Evolutionary conservation across 2,329 filamentous ascomycete genomes (phyloP).

Genomic region (Intubia oerlemansii): DNA sequence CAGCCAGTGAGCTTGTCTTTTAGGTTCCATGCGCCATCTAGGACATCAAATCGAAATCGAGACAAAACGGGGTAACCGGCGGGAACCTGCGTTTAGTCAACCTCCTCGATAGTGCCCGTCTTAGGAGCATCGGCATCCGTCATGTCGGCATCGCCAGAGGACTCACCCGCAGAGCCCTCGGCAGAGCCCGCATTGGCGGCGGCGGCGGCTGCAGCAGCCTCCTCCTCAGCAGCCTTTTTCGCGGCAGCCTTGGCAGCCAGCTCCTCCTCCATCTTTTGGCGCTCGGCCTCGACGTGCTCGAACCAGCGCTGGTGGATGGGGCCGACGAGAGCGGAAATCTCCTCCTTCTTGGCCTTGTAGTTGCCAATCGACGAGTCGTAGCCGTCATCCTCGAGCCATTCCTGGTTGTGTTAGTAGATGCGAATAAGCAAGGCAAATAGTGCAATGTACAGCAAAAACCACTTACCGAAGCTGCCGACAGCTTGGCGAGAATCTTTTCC

Average conservation of each 20-base stretch:
- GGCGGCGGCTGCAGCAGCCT: conserved; percentile 19
- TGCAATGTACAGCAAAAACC: too few relatives aligned
- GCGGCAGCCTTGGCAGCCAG: conserved; percentile 59
- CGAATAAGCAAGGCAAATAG: too few relatives aligned
- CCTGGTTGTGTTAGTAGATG: too few relatives aligned
- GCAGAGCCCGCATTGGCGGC: too few relatives aligned
- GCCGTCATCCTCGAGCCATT: conserved; percentile 96
- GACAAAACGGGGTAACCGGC: too few relatives aligned
- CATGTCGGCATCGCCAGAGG: conserved; percentile 37
- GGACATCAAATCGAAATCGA: too few relatives aligned
- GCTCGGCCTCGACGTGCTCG: conserved; percentile 80
- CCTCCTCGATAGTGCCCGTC: conserved; percentile 7
- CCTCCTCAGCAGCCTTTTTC: conserved; percentile 40
- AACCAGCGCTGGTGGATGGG: conserved; percentile 88
- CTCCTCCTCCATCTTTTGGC: conserved; percentile 55
- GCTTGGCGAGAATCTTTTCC: conserved; percentile 59
- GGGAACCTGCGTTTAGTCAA: too few relatives aligned
- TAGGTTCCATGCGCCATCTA: too few relatives aligned
- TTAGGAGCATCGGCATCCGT: conserved; percentile 30
- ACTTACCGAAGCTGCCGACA: conserved; percentile 56
- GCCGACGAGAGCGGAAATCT: conserved; percentile 76
- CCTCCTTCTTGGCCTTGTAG: conserved; percentile 88
- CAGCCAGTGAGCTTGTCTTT: too few relatives aligned
- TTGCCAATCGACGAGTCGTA: conserved; percentile 86
- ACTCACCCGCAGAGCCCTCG: too few relatives aligned